Percentiles rank a stretch among this genome's conserved stretches.
Conservation (phyloP, 108 stramenopile genomes). For the Skeletonema menzelii region DNA sequence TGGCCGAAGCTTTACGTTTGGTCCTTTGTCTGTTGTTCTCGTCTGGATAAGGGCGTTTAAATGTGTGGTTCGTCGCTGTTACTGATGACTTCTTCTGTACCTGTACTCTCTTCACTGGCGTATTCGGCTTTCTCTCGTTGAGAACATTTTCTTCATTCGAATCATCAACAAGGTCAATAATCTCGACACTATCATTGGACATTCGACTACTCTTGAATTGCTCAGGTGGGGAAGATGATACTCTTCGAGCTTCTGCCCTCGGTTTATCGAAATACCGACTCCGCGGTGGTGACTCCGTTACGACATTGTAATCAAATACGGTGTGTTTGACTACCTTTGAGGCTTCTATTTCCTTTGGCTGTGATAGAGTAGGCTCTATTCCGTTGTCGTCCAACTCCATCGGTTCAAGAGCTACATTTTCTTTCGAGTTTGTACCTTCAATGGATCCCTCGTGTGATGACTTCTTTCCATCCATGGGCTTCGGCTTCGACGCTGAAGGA, state of each 20-base stretch:
- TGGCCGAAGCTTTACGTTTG: constrained; percentile 19
- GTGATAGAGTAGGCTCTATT: not conserved
- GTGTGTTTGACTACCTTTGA: not conserved
- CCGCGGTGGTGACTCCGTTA: constrained; percentile 25
- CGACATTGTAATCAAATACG: constrained; percentile 13
- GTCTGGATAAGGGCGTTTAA: constrained; percentile 32
- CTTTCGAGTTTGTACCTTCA: not conserved
- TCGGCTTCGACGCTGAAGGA: constrained; percentile 1
- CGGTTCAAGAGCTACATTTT: not conserved
- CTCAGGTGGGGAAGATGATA: constrained; percentile 32
- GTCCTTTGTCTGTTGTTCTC: constrained; percentile 1
- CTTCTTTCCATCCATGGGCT: not conserved
- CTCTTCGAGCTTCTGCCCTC: constrained; percentile 19
- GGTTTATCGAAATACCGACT: not conserved
- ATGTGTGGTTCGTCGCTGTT: constrained; percentile 14
- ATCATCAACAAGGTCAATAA: constrained; percentile 17
- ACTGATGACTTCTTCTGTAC: constrained; percentile 13
- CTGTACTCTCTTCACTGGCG: not conserved
- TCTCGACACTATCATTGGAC: constrained; percentile 16
- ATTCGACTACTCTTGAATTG: not conserved
- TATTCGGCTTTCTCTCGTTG: constrained; percentile 2
- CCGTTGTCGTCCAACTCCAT: not conserved
- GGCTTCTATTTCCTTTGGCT: not conserved
- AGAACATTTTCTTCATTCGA: constrained; percentile 11
- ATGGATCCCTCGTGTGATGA: not conserved